Base-by-base conservation (phyloP, 129 eudicot species). In the Sambucus nigra region DNA sequence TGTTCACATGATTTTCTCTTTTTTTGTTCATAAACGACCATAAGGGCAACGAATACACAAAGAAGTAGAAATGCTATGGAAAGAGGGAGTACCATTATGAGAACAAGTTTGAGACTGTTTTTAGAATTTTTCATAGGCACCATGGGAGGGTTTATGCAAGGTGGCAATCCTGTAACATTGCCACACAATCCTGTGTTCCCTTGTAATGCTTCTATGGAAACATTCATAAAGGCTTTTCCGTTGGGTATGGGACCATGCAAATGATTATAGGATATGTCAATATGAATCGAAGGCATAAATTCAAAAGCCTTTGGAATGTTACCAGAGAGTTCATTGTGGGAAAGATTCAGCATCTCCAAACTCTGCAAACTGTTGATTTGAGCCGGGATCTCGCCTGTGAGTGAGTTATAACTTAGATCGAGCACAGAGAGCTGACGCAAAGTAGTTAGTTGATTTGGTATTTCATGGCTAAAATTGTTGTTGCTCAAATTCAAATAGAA, bases 221-320 rank as follows among this genome's bases (percentile, higher is more conserved):
- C 25, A 39, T 63, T 39, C 28, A 0, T 15, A 28, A 70, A 55
- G 1, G 14, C 76, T 48, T 9, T 25, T 45, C 25, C 55, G 29
- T 55, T 57, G 17, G 76, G 76, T 25, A 70, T 21, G 3, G 65
- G 70, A 20, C 76, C 76, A 22, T 28, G 16, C 35, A 71, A 38
- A 2, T 57, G 31, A 23, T 71, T 71, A 32, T 55, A 64, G 47
- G 76, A 71, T 9, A 71, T 1, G 56, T 71, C 61, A 9, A 57
- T 51, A 10, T 19, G 6, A 16, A 48, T 39, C 0, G 59, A 25
- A n/a, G 12, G 13, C 66, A 65, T 51, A 0, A 26, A 9, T 3
- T 33, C 46, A 7, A 65, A 52, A 2, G 55, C 19, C 25, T 52
- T 33, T 5, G 61, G 73, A 27, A 73, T 54, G 23, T 23, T 26